Base-by-base conservation (phyloP, 805 yeast genomes). In the Ogataea methanolica region DNA sequence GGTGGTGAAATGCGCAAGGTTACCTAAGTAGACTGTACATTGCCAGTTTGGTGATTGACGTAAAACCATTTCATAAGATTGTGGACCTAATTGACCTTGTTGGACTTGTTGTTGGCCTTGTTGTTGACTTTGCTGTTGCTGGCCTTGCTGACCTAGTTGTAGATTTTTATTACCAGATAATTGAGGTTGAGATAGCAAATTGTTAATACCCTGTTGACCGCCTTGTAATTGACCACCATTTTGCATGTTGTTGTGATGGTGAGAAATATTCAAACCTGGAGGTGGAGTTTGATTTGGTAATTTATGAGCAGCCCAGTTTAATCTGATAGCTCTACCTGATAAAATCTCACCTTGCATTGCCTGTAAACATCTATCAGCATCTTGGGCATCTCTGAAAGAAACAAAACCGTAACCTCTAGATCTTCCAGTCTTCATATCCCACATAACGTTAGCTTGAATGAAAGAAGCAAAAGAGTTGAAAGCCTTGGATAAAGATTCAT, bases 361-460 rank as follows among this genome's bases (percentile, higher is more conserved):
- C 47, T 74, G 75, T 54, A 88, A 70, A 29, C 95, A 95, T 44
- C 64, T 66, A 57, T 85, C 88, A 2, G 96, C 96, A 54, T 88
- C 92, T 17, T 71, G 67, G 52, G 75, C 78, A 23, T 75, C 78
- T 26, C 71, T 65, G 59, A 90, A 90, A 1, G 92, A 83, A 12
- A 88, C 94, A 66, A 90, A 89, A 2, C 97, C 96, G 61, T 89
- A 89, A 35, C 96, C 96, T 68, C 96, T 75, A 3, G 96, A 88
- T 62, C 96, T 75, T 39, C 95, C 94, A 23, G 94, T 85, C 64
- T 87, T 91, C 95, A 88, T 88, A 64, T 90, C 96, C 96, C 97
- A 89, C 96, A 89, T 90, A 33, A 89, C 96, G 57, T 89, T 90
- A 12, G 96, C 96, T 64, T 87, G 94, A 41, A 79, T 70, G 58